Evolutionary conservation across 1,284 basidiomycete genomes (phyloP).

Genomic region (Trichosporon inkin): DNA sequence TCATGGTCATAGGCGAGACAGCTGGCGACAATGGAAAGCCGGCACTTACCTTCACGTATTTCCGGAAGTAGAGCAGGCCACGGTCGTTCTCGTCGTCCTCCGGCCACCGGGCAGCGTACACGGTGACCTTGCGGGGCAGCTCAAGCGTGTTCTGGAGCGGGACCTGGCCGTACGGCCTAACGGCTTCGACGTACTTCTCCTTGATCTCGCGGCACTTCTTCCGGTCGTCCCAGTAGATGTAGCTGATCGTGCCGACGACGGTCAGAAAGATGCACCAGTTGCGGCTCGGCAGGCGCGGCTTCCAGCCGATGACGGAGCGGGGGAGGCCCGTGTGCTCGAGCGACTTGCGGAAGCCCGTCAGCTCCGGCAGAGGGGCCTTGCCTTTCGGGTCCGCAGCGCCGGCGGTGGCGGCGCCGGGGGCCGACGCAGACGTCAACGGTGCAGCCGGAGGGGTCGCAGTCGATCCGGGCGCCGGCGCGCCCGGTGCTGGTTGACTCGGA

Average conservation of each 20-base stretch:
- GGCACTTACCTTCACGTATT: slow-evolving; percentile 87
- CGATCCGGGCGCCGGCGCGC: neutral
- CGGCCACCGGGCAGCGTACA: slow-evolving; percentile 85
- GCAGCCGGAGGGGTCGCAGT: neutral
- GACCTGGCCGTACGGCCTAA: slow-evolving; percentile 68
- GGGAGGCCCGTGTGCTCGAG: slow-evolving; percentile 54
- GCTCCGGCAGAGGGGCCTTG: slow-evolving; percentile 21
- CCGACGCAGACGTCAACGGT: neutral
- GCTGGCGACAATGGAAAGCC: too few species aligned
- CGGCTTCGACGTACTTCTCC: slow-evolving; percentile 71
- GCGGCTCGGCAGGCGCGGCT: slow-evolving; percentile 67
- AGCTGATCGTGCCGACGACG: slow-evolving; percentile 65
- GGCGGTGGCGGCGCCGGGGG: neutral
- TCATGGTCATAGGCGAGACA: neutral
- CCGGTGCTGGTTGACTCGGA: neutral
- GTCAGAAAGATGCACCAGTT: slow-evolving; percentile 86
- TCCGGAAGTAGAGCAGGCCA: slow-evolving; percentile 80
- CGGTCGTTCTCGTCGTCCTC: slow-evolving; percentile 90
- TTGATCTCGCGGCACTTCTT: slow-evolving; percentile 70
- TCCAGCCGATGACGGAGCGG: slow-evolving; percentile 50
- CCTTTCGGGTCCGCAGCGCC: slow-evolving; percentile 1
- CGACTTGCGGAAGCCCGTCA: slow-evolving; percentile 43
- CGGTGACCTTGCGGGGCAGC: slow-evolving; percentile 72
- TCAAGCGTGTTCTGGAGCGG: slow-evolving; percentile 62
- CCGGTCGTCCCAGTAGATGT: slow-evolving; percentile 80